Evolutionary conservation across 1,284 basidiomycete genomes (phyloP).

Genomic region (Acaromyces ingoldii): DNA sequence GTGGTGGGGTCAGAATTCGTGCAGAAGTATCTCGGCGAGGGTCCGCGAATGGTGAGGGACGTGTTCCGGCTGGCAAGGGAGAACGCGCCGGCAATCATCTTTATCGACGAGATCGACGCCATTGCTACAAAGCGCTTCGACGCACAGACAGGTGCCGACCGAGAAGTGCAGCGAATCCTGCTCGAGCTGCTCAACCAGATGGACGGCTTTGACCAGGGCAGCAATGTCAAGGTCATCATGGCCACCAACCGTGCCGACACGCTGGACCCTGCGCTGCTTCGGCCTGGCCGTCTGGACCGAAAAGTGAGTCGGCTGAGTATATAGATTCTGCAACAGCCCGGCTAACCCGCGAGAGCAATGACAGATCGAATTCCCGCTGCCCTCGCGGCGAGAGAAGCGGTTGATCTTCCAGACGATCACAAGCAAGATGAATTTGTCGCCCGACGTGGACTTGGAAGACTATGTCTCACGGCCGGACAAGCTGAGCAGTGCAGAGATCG

Average conservation of each 20-base stretch:
- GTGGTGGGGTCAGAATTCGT: conserved; percentile 98
- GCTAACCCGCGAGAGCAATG: too few species aligned
- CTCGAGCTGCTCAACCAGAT: conserved; percentile 99
- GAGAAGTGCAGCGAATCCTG: conserved; percentile 97
- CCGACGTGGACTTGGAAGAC: conserved; percentile 97
- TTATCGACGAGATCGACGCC: conserved; percentile 99
- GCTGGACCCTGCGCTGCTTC: conserved; percentile 80
- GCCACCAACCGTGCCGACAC: conserved; percentile 52
- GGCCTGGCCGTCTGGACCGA: conserved; percentile 93
- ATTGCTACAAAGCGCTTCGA: conserved; percentile 99
- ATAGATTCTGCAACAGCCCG: too few species aligned
- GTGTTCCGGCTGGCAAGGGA: conserved; percentile 96
- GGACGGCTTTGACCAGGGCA: conserved; percentile 99
- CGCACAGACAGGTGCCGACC: conserved; percentile 96
- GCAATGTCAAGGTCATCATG: conserved; percentile 77
- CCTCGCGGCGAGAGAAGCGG: conserved; percentile 88
- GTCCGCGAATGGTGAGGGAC: conserved; percentile 98
- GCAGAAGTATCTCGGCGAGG: conserved; percentile 98
- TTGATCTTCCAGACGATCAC: conserved; percentile 98
- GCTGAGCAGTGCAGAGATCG: conserved; percentile 90
- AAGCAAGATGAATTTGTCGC: conserved; percentile 93
- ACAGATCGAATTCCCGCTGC: conserved; percentile 92
- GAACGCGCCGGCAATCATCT: conserved; percentile 96
- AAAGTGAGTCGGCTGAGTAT: too few species aligned
- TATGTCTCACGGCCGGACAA: conserved; percentile 96